A percentile compares a stretch with the other conserved stretches of the same genome.
phyloP scores from a whole-genome alignment of 805 yeast species.

The Pichia ethanolica region DNA sequence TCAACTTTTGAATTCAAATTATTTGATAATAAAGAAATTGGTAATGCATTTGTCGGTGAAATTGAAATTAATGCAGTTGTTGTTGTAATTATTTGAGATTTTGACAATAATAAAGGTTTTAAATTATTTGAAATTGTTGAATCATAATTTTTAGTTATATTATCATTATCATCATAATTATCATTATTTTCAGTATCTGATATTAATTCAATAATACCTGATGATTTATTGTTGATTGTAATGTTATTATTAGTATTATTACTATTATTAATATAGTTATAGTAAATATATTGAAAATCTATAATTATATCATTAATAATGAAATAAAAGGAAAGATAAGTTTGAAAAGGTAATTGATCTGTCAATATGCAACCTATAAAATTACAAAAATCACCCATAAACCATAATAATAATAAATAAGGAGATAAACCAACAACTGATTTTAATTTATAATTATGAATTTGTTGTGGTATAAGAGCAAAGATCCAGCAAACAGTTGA shows the following conservation, averaged over 20 bases:
- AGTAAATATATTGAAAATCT: constrained; percentile 65
- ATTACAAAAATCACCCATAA: constrained; percentile 28
- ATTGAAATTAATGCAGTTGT: constrained; percentile 1
- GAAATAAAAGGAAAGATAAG: constrained; percentile 64
- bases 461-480: constrained; percentile 32
- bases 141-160: neutral
- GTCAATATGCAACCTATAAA: constrained; percentile 70
- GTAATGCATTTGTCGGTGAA: constrained; percentile 6
- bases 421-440: constrained; percentile 28
- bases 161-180: neutral
- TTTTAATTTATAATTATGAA: constrained; percentile 25
- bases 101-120: neutral
- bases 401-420: constrained; percentile 26
- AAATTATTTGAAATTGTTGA: neutral
- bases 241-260: neutral
- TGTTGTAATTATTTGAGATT: constrained; percentile 9
- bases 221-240: neutral
- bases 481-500: constrained; percentile 30
- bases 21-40: constrained; percentile 7
- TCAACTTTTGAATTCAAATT: no score
- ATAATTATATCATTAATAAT: constrained; percentile 63
- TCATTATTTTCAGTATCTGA: no score
- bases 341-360: constrained; percentile 74
- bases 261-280: constrained; percentile 24
- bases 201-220: neutral